A percentile compares a stretch with the other conserved stretches of the same genome.
phyloP scores from a whole-genome alignment of 208 protist species.

The Acanthamoeba castellanii region DNA sequence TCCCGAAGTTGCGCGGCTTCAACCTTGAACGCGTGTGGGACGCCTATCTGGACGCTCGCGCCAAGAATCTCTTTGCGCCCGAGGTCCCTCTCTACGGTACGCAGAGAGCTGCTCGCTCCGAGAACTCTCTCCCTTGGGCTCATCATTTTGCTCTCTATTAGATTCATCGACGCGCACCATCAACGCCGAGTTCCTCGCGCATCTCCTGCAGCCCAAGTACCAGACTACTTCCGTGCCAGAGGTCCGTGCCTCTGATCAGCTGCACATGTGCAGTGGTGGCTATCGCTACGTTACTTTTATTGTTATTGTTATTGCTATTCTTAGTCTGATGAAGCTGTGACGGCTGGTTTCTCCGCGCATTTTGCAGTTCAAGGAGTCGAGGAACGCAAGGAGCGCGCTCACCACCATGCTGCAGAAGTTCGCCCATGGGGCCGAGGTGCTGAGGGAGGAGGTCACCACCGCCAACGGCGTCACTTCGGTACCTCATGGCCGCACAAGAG shows the following conservation, averaged over 20 bases:
- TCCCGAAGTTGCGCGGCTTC: conserved; percentile 65
- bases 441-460: not conserved
- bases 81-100: conserved; percentile 21
- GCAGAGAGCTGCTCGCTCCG: not conserved
- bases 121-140: not conserved
- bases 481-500: not conserved
- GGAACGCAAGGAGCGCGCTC: conserved; percentile 22
- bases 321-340: no score
- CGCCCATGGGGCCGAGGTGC: not conserved
- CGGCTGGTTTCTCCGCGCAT: not conserved
- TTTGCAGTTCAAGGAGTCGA: not conserved
- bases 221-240: not conserved
- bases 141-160: not conserved
- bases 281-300: not conserved
- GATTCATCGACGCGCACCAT: not conserved
- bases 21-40: not conserved
- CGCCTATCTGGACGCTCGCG: conserved; percentile 29
- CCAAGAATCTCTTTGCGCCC: not conserved
- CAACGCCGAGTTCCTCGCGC: conserved; percentile 7
- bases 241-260: not conserved
- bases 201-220: not conserved
- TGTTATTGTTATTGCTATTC: no score
- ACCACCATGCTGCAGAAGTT: not conserved
- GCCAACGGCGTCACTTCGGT: conserved; percentile 2
- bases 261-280: not conserved